Percentiles rank a stretch among this genome's conserved stretches.
phyloP scores from a whole-genome alignment of 2,329 filamentous ascomycete species.

The Exophiala calicioides region DNA sequence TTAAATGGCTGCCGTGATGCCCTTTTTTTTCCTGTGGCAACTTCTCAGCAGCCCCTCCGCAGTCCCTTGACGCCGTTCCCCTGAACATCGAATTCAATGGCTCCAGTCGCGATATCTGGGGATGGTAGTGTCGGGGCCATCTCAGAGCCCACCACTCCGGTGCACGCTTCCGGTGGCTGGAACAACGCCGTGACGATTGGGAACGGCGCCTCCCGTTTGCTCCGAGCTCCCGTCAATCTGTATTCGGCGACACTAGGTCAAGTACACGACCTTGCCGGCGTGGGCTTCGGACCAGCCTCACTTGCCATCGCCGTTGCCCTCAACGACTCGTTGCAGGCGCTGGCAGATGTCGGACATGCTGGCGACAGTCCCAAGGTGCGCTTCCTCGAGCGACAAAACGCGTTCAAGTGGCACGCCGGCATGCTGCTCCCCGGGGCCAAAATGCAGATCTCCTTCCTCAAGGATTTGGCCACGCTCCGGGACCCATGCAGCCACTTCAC shows the following conservation, averaged over 20 bases:
- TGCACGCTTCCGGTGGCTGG: constrained; percentile 7
- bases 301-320: constrained; percentile 86
- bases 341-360: constrained; percentile 40
- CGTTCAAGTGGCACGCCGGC: constrained; percentile 90
- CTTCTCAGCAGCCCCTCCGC: not conserved
- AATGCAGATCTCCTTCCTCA: constrained; percentile 98
- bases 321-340: constrained; percentile 60
- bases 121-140: not conserved
- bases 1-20: not conserved
- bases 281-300: constrained; percentile 91
- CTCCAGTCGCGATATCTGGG: constrained; percentile 10
- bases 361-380: constrained; percentile 66
- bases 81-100: constrained; percentile 9
- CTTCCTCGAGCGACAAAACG: constrained; percentile 81
- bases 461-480: constrained; percentile 86
- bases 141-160: constrained; percentile 2
- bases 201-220: not conserved
- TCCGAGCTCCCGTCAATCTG: constrained; percentile 6
- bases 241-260: constrained; percentile 48
- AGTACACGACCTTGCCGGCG: constrained; percentile 80
- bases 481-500: constrained; percentile 90
- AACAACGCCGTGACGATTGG: not conserved
- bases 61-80: not conserved
- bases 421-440: constrained; percentile 91
- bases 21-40: not conserved